phyloP scores from a whole-genome alignment of 169 alveolate species.

The Blepharisma undulans region DNA sequence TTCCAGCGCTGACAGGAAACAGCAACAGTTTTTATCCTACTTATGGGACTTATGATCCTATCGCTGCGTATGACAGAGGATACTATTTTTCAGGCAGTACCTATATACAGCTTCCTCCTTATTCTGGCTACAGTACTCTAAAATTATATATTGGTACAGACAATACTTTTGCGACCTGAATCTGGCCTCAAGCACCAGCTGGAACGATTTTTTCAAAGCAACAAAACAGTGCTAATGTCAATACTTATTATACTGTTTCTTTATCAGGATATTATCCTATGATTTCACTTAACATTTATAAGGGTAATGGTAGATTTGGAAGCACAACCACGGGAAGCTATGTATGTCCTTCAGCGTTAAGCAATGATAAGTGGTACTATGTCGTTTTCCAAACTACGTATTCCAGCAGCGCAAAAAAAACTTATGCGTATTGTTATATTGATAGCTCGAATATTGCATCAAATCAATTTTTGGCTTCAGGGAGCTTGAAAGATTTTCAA shows the following conservation, averaged over 20 bases:
- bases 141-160: neutral
- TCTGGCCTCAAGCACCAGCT: neutral
- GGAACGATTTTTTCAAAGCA: conserved; percentile 31
- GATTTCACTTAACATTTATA: neutral
- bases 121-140: neutral
- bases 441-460: neutral
- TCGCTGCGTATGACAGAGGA: neutral
- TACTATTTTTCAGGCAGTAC: conserved; percentile 7
- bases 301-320: neutral
- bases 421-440: neutral
- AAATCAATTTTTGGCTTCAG: neutral
- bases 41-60: conserved; percentile 7
- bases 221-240: neutral
- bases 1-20: neutral
- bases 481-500: neutral
- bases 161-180: neutral
- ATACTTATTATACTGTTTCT: neutral
- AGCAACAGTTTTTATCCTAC: neutral
- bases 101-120: conserved; percentile 3
- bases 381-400: neutral
- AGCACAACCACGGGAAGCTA: neutral
- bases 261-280: neutral
- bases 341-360: neutral
- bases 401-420: neutral
- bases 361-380: neutral